Percentiles rank a stretch among this genome's conserved stretches.
Evolutionary conservation across 306 rosid species (phyloP).

Genomic region (Cucurbita pepo): DNA sequence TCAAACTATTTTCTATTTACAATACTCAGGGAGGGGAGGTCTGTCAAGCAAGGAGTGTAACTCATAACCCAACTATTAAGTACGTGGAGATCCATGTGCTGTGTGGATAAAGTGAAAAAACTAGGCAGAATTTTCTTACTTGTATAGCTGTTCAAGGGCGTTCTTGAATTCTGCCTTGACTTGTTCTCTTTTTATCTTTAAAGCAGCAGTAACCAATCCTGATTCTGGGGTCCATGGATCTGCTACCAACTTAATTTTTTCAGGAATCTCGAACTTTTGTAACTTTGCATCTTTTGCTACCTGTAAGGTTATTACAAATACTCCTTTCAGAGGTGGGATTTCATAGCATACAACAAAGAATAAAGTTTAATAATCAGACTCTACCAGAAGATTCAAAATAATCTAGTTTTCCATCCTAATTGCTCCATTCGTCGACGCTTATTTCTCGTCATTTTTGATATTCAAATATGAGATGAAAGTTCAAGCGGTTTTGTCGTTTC

Average conservation of each 20-base stretch:
- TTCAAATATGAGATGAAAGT: too few species aligned
- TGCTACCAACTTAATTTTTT: conserved; percentile 45
- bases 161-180: conserved; percentile 59
- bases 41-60: too few species aligned
- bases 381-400: too few species aligned
- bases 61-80: too few species aligned
- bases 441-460: too few species aligned
- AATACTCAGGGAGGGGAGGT: too few species aligned
- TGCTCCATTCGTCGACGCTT: too few species aligned
- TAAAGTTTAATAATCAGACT: background rate
- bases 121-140: conserved; percentile 12
- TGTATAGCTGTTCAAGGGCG: conserved; percentile 53
- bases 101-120: background rate
- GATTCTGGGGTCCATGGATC: conserved; percentile 92
- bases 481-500: too few species aligned
- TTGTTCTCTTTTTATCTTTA: conserved; percentile 80
- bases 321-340: background rate
- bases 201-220: conserved; percentile 84
- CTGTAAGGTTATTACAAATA: conserved; percentile 14
- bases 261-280: conserved; percentile 65
- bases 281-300: conserved; percentile 51
- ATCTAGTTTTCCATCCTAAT: too few species aligned
- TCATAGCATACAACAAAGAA: background rate
- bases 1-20: too few species aligned
- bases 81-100: too few species aligned